These are phyloP conservation scores for Acer yangbiense DNA, from an alignment of 345 rosid genomes.

Conservation along the genomic window DNA sequence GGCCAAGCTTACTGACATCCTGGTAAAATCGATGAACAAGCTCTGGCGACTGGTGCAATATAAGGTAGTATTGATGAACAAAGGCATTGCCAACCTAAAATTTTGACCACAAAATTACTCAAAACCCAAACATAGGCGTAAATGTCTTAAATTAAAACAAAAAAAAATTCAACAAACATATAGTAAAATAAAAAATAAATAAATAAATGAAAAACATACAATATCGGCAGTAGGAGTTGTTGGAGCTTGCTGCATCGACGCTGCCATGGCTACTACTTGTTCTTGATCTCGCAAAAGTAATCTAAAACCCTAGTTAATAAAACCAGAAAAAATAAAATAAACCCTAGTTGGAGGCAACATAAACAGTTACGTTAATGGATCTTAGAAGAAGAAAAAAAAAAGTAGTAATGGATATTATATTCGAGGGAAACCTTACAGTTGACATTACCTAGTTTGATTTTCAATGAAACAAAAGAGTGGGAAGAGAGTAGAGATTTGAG, in stretches of 20 bases:
- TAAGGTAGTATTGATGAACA: conserved; percentile 92
- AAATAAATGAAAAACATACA: conserved; percentile 29
- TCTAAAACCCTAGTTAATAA: conserved; percentile 10
- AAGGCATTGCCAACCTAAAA: conserved; percentile 88
- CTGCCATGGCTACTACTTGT: conserved; percentile 40
- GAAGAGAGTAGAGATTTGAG: not conserved
- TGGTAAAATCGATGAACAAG: conserved; percentile 94
- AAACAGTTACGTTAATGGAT: not conserved
- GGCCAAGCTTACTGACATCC: conserved; percentile 89
- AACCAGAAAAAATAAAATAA: not conserved
- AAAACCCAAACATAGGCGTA: not conserved
- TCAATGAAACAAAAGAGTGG: not conserved
- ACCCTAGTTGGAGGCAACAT: not conserved
- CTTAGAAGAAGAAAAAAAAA: not conserved
- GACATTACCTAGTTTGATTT: not conserved
- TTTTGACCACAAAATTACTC: not conserved
- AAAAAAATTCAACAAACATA: not conserved
- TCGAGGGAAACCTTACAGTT: not conserved
- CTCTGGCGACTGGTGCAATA: conserved; percentile 86
- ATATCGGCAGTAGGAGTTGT: conserved; percentile 46
- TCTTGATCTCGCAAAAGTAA: conserved; percentile 23
- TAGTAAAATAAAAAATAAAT: not conserved
- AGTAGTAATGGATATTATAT: not conserved
- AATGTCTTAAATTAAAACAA: not conserved
- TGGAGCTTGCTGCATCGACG: conserved; percentile 48